These are phyloP conservation scores for Picea sitchensis DNA, from an alignment of 75 land plant species.

Conservation along the genomic window DNA sequence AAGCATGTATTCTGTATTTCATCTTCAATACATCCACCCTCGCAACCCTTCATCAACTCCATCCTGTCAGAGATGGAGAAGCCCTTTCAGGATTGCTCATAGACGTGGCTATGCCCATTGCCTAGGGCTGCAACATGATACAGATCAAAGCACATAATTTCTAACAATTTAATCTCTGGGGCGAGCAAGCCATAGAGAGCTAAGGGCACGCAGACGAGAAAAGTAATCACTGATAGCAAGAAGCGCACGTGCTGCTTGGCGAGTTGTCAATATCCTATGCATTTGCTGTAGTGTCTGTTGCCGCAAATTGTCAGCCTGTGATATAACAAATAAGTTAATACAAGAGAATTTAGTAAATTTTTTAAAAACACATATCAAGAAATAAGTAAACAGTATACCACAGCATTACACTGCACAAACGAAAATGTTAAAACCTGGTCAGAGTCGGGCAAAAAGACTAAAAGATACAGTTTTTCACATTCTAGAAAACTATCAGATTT, in stretches of 20 bases:
- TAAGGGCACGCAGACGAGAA: slow-evolving; percentile 61
- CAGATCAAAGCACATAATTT: neutral
- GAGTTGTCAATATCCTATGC: slow-evolving; percentile 54
- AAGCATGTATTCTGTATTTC: slow-evolving; percentile 1
- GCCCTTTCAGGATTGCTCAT: slow-evolving; percentile 2
- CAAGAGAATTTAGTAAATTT: too few species aligned
- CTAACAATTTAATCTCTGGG: slow-evolving; percentile 30
- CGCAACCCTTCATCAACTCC: slow-evolving; percentile 7
- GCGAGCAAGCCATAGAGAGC: slow-evolving; percentile 63
- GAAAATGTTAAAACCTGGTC: neutral
- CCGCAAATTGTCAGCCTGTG: slow-evolving; percentile 60
- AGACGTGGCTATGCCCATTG: slow-evolving; percentile 6
- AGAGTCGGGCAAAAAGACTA: neutral
- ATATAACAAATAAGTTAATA: neutral
- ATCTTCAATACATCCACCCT: slow-evolving; percentile 3
- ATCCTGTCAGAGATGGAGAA: slow-evolving; percentile 8
- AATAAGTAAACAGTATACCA: too few species aligned
- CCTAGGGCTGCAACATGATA: neutral
- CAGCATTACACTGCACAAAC: neutral
- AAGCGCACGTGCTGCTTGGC: slow-evolving; percentile 67
- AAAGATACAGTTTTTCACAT: neutral
- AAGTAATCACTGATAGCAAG: slow-evolving; percentile 64
- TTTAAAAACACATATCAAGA: too few species aligned
- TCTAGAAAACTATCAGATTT: neutral
- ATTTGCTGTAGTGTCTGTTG: slow-evolving; percentile 69